phyloP scores from a whole-genome alignment of 257 asterid species.

The Jacaranda mimosifolia region DNA sequence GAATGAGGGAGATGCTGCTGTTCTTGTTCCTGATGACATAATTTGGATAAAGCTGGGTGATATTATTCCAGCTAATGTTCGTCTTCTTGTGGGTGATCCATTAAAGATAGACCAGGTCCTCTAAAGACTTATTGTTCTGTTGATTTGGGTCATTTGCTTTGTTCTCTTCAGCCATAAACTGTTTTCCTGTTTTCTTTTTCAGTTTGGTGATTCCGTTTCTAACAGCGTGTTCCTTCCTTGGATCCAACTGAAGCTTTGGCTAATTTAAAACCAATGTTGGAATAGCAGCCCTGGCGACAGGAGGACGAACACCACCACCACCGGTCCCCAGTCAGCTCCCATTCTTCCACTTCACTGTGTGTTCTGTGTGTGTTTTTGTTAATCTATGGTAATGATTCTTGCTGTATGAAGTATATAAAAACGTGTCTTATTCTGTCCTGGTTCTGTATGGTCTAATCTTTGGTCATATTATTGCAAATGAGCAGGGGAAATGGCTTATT shows the following conservation, averaged over 20 bases:
- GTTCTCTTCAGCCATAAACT: slow-evolving; percentile 23
- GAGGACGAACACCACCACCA: slow-evolving; percentile 89
- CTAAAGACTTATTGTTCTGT: background rate
- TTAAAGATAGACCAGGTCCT: slow-evolving; percentile 82
- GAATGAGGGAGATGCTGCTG: slow-evolving; percentile 78
- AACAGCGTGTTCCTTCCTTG: too few species aligned
- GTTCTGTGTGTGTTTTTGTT: background rate
- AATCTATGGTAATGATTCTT: background rate
- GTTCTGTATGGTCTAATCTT: background rate
- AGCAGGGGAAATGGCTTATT: slow-evolving; percentile 36
- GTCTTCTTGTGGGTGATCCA: slow-evolving; percentile 89
- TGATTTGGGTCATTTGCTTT: slow-evolving; percentile 18
- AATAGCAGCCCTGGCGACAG: slow-evolving; percentile 89
- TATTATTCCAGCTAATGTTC: slow-evolving; percentile 87
- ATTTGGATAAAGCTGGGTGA: slow-evolving; percentile 80
- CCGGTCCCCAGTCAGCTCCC: slow-evolving; percentile 89
- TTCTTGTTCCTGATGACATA: slow-evolving; percentile 86
- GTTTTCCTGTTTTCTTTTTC: slow-evolving; percentile 30
- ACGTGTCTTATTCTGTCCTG: background rate
- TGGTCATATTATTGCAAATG: slow-evolving; percentile 25
- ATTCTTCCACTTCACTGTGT: slow-evolving; percentile 21
- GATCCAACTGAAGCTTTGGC: too few species aligned
- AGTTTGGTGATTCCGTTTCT: too few species aligned
- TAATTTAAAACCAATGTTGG: too few species aligned
- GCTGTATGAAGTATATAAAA: background rate